A percentile compares a stretch with the other conserved stretches of the same genome.
Conservation (phyloP, 805 yeast species). For the Candida easanensis region DNA sequence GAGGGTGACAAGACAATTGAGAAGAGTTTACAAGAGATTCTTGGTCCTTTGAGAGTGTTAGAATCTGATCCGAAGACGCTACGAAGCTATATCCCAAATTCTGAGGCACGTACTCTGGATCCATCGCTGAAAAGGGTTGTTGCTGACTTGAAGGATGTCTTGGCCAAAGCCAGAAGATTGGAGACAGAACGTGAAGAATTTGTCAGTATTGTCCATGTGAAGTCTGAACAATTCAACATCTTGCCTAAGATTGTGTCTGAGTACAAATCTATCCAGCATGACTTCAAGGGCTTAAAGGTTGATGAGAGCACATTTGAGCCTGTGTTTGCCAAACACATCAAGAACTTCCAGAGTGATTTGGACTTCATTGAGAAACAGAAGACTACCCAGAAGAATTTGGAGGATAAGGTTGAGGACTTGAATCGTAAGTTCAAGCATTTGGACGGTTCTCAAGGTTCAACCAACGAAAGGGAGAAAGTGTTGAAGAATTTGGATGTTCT, state of each 20-base stretch:
- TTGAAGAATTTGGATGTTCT: conserved; percentile 44
- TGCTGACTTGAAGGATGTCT: conserved; percentile 32
- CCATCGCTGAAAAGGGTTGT: conserved; percentile 35
- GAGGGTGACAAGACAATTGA: conserved; percentile 57
- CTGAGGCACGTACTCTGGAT: conserved; percentile 30
- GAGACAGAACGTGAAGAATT: conserved; percentile 39
- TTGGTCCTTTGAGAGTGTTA: conserved; percentile 42
- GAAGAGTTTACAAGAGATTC: conserved; percentile 46
- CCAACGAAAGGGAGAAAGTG: conserved; percentile 40
- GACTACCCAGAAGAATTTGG: conserved; percentile 36
- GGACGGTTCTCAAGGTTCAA: conserved; percentile 14
- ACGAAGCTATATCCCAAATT: conserved; percentile 29
- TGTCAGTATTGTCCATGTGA: conserved; percentile 40
- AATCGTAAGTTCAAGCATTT: conserved; percentile 29
- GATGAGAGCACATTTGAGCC: conserved; percentile 36
- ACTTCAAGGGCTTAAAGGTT: conserved; percentile 18
- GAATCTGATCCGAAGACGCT: conserved; percentile 34
- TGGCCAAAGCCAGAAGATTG: conserved; percentile 33
- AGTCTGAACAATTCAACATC: conserved; percentile 44
- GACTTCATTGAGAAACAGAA: conserved; percentile 42
- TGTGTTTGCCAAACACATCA: conserved; percentile 41
- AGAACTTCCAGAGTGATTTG: conserved; percentile 49
- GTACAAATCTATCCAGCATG: conserved; percentile 33
- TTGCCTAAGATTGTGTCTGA: conserved; percentile 51
- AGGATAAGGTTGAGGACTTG: conserved; percentile 35